Evolutionary conservation across 441 rosid genomes (phyloP), one percentile per base, ranked within the genome.

Genomic region (Pelargonium myrrhifolium): DNA sequence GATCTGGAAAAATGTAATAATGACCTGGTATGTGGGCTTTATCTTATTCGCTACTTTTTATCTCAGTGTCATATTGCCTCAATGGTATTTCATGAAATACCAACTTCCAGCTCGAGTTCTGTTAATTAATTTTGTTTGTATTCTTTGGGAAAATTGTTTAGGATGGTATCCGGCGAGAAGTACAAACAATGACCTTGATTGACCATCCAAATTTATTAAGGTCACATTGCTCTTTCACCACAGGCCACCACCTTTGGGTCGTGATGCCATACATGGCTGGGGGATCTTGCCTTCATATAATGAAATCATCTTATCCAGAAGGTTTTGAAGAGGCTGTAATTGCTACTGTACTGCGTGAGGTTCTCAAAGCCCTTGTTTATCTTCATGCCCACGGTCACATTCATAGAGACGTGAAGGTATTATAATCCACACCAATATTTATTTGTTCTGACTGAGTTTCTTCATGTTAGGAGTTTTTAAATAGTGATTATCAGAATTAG

Each of bases 241-340:
- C 92, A 37, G 95, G 90, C 69, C 89, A 87, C 72, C 77, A 75
- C 80, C 98, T 94, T 66, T 94, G 99, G 97, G 96, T 90, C 74
- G 99, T 94, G 80, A 94, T 94, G 99, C 98, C 98, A 20, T 94
- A 88, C 86, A 94, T 94, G 99, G 87, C 91, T 45, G 96, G 96
- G 66, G 99, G 99, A 49, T 94, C 99, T 65, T 94, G 98, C 84
- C 88, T 94, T 72, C 99, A 92, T 79, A 86, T 92, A 74, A 94
- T 94, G 82, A 89, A 94, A 85, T 88, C 89, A 68, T 70, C 92
- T 64, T 85, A 65, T 84, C 84, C 82, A 47, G 99, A 92, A 74
- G 99, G 98, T 80, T 92, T 95, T 76, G 98, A 95, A 69, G 99
- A 95, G 80, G 84, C 87, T 73, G 89, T 88, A 72, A 92, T 95